Evolutionary conservation across 2,329 filamentous ascomycete genomes (phyloP).

Genomic region (Tolypocladium cylindrosporum): DNA sequence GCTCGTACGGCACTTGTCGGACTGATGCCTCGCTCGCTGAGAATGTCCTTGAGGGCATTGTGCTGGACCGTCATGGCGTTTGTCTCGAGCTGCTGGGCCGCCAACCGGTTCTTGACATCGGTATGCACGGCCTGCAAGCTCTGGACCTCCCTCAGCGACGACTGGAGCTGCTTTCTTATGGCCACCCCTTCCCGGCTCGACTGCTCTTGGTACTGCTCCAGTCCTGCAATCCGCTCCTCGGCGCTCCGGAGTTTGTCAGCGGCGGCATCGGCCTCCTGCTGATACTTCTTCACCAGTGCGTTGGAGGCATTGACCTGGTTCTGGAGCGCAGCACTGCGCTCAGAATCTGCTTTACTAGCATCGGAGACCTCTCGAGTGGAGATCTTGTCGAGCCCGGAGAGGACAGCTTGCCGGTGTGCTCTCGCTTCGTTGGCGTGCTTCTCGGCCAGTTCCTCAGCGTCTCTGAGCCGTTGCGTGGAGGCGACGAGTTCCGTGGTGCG

Average conservation of each 20-base stretch:
- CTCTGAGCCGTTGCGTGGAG: constrained; percentile 62
- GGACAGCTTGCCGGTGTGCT: constrained; percentile 72
- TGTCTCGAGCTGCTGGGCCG: constrained; percentile 83
- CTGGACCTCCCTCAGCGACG: constrained; percentile 73
- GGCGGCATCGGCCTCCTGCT: constrained; percentile 75
- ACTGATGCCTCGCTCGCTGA: constrained; percentile 81
- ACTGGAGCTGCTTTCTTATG: constrained; percentile 82
- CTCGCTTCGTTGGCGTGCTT: constrained; percentile 80
- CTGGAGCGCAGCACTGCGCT: constrained; percentile 65
- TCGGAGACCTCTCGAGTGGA: constrained; percentile 41
- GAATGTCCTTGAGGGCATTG: constrained; percentile 83
- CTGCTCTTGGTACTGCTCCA: constrained; percentile 96
- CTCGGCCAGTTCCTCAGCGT: constrained; percentile 81
- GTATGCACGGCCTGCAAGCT: constrained; percentile 69
- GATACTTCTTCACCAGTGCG: constrained; percentile 74
- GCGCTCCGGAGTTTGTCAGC: constrained; percentile 84
- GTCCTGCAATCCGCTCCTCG: constrained; percentile 90
- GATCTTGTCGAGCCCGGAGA: constrained; percentile 73
- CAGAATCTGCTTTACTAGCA: constrained; percentile 40
- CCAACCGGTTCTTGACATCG: constrained; percentile 72
- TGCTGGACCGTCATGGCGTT: constrained; percentile 90
- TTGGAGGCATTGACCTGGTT: constrained; percentile 72
- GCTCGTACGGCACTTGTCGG: constrained; percentile 62
- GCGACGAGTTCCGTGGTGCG: constrained; percentile 68
- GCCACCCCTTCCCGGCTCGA: constrained; percentile 85